These are phyloP conservation scores for Ogataea parapolymorpha DNA, from an alignment of 805 yeast genomes.

Conservation along the genomic window DNA sequence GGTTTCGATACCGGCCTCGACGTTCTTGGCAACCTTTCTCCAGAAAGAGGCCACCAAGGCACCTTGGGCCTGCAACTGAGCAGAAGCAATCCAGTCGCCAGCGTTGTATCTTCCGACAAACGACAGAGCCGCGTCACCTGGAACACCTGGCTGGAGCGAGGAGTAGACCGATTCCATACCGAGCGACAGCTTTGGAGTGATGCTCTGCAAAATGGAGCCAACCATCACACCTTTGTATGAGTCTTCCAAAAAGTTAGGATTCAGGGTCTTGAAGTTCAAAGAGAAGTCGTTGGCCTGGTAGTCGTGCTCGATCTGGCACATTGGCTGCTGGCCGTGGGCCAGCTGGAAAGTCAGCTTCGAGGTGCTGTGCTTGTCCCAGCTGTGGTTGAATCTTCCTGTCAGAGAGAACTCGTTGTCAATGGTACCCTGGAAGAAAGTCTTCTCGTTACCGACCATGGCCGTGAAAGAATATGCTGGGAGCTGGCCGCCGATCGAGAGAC, in stretches of 20 bases:
- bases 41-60: constrained; percentile 85
- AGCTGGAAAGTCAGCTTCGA: constrained; percentile 87
- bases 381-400: constrained; percentile 86
- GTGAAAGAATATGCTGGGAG: constrained; percentile 90
- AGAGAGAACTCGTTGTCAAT: constrained; percentile 82
- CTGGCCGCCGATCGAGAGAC: constrained; percentile 83
- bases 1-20: constrained; percentile 93
- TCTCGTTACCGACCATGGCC: constrained; percentile 84
- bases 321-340: constrained; percentile 83
- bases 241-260: constrained; percentile 77
- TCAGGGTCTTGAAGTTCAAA: constrained; percentile 83
- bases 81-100: constrained; percentile 89
- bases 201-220: constrained; percentile 84
- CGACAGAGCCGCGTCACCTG: constrained; percentile 89
- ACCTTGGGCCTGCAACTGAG: constrained; percentile 92
- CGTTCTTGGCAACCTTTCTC: constrained; percentile 88
- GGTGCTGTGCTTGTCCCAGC: constrained; percentile 76
- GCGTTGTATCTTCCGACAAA: constrained; percentile 87
- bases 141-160: constrained; percentile 58
- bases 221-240: constrained; percentile 88
- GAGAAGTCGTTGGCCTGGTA: constrained; percentile 87
- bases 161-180: constrained; percentile 94
- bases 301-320: constrained; percentile 96
- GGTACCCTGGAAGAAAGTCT: constrained; percentile 84
- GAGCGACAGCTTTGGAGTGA: constrained; percentile 76